Conservation (phyloP, 805 yeast genomes). For the Yamadazyma olivae region DNA sequence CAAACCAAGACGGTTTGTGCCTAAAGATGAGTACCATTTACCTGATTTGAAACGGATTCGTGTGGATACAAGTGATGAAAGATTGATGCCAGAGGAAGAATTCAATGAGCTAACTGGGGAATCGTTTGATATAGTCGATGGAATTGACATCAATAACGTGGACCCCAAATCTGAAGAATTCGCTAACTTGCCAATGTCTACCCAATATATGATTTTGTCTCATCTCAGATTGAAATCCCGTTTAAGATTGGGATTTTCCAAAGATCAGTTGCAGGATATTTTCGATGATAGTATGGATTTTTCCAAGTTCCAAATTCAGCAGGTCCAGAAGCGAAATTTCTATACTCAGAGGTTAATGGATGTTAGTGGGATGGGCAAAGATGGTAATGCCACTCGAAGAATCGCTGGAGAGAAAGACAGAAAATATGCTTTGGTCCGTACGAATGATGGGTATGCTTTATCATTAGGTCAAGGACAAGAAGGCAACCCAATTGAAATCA, state of each 20-base stretch:
- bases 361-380: slow-evolving; percentile 73
- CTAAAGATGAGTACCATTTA: slow-evolving; percentile 80
- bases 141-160: slow-evolving; percentile 64
- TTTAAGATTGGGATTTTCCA: slow-evolving; percentile 90
- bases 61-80: slow-evolving; percentile 56
- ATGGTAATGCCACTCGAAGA: slow-evolving; percentile 48
- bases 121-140: slow-evolving; percentile 54
- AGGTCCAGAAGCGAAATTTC: slow-evolving; percentile 88
- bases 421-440: slow-evolving; percentile 70
- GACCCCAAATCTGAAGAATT: slow-evolving; percentile 86
- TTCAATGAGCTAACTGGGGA: slow-evolving; percentile 57
- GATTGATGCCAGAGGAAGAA: slow-evolving; percentile 75
- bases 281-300: slow-evolving; percentile 84
- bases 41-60: slow-evolving; percentile 64
- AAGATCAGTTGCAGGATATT: slow-evolving; percentile 77
- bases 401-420: slow-evolving; percentile 82
- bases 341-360: slow-evolving; percentile 85
- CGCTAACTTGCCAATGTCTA: slow-evolving; percentile 68
- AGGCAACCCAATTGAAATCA: slow-evolving; percentile 53
- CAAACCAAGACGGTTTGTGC: slow-evolving; percentile 32
- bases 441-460: slow-evolving; percentile 81
- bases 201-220: slow-evolving; percentile 85
- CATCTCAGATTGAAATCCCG: slow-evolving; percentile 81
- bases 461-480: slow-evolving; percentile 48
- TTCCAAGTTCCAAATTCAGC: slow-evolving; percentile 86